Conservation (phyloP, 331 rosid genomes). For the Spiraea crenata region DNA sequence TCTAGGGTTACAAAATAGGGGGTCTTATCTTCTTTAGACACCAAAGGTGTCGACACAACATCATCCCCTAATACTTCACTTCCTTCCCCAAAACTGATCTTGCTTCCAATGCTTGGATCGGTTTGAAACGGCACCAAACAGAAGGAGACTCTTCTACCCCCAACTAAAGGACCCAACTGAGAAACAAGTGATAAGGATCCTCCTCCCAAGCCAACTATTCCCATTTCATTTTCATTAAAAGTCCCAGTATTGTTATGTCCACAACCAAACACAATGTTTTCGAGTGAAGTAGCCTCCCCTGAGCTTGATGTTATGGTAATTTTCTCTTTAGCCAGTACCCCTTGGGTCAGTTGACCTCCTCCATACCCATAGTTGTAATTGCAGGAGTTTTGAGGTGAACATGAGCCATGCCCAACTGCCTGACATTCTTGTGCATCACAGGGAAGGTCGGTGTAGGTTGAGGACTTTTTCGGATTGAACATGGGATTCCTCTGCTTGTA, state of each 20-base stretch:
- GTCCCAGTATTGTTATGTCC: slow-evolving; percentile 15
- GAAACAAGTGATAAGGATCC: slow-evolving; percentile 13
- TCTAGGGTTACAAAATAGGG: slow-evolving; percentile 46
- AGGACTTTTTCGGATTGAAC: not conserved
- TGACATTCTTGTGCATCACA: slow-evolving; percentile 6
- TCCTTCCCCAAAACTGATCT: slow-evolving; percentile 45
- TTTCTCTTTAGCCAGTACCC: slow-evolving; percentile 6
- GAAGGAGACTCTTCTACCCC: slow-evolving; percentile 15
- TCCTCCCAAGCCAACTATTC: slow-evolving; percentile 11
- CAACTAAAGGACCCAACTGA: slow-evolving; percentile 17
- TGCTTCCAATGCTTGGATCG: slow-evolving; percentile 40
- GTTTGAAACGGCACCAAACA: slow-evolving; percentile 35
- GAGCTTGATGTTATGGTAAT: slow-evolving; percentile 5
- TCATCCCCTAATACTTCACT: slow-evolving; percentile 52
- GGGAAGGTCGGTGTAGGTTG: slow-evolving; percentile 9
- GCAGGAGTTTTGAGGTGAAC: slow-evolving; percentile 1
- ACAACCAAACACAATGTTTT: slow-evolving; percentile 2
- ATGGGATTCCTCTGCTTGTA: slow-evolving; percentile 3
- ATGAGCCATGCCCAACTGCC: not conserved
- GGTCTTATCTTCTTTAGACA: slow-evolving; percentile 27
- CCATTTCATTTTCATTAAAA: slow-evolving; percentile 6
- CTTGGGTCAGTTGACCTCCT: not conserved
- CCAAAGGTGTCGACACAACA: slow-evolving; percentile 50
- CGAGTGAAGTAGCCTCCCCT: not conserved
- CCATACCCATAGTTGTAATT: slow-evolving; percentile 4